Conservation (phyloP, 2,329 filamentous ascomycete genomes). For the Teratosphaeria destructans region DNA sequence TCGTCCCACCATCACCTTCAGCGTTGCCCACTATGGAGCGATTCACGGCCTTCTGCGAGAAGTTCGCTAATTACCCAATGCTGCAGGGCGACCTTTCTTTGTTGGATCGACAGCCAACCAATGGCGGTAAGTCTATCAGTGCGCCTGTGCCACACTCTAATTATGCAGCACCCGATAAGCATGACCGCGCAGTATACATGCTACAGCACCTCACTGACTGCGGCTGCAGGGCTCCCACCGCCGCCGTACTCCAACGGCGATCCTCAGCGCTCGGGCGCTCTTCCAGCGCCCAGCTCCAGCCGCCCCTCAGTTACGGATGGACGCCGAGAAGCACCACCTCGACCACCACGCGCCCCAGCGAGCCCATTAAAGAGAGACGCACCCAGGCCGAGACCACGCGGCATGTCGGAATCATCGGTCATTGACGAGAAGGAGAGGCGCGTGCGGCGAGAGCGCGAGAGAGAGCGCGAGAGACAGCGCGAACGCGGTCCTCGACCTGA, state of each 20-base stretch:
- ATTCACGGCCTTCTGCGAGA: slow-evolving; percentile 28
- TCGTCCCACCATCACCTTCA: background rate
- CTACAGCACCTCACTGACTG: slow-evolving; percentile 1
- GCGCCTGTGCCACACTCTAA: background rate
- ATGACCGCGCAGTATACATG: background rate
- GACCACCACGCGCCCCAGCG: slow-evolving; percentile 33
- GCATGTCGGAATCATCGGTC: slow-evolving; percentile 72
- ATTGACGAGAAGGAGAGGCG: slow-evolving; percentile 49
- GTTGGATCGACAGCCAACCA: slow-evolving; percentile 43
- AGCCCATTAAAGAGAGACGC: slow-evolving; percentile 25
- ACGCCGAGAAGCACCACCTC: slow-evolving; percentile 32
- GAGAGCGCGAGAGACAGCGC: slow-evolving; percentile 3
- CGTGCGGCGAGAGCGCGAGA: slow-evolving; percentile 37
- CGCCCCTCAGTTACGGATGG: slow-evolving; percentile 58
- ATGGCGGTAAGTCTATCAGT: slow-evolving; percentile 23
- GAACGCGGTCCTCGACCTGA: slow-evolving; percentile 15
- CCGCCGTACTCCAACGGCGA: slow-evolving; percentile 26
- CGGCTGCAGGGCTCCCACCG: slow-evolving; percentile 11
- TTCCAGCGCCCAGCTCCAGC: slow-evolving; percentile 39
- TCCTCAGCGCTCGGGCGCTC: slow-evolving; percentile 33
- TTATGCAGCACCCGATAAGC: background rate
- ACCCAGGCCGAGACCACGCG: slow-evolving; percentile 46
- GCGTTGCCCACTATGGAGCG: slow-evolving; percentile 22
- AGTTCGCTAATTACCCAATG: slow-evolving; percentile 34
- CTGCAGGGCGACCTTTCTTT: slow-evolving; percentile 57